Percentiles rank a stretch among this genome's conserved stretches.
These are phyloP conservation scores for Trichoderma sp. DNA, from an alignment of 2,329 filamentous ascomycete genomes.

Conservation along the genomic window DNA sequence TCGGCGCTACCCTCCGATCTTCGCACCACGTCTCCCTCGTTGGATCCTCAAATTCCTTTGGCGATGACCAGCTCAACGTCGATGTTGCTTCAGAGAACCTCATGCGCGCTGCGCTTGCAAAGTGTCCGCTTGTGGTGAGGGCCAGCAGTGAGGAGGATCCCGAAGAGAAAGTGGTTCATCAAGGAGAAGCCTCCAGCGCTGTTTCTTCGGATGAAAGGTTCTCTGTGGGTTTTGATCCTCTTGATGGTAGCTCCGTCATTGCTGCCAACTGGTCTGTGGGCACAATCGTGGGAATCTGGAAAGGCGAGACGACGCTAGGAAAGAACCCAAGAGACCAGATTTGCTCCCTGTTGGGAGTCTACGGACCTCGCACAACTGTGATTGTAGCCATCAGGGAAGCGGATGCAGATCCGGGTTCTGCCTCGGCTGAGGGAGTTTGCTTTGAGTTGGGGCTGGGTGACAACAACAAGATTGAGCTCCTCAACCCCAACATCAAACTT, in stretches of 20 bases:
- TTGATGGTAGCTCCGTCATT: constrained; percentile 61
- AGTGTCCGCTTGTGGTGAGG: constrained; percentile 44
- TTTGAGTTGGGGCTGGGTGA: constrained; percentile 49
- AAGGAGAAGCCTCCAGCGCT: constrained; percentile 14
- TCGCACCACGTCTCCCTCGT: constrained; percentile 46
- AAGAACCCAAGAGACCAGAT: constrained; percentile 43
- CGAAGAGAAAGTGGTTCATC: constrained; percentile 39
- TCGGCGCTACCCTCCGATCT: constrained; percentile 43
- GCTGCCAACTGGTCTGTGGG: constrained; percentile 57
- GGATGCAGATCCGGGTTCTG: constrained; percentile 23
- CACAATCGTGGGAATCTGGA: constrained; percentile 60
- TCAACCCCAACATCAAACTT: constrained; percentile 42
- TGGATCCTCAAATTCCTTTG: constrained; percentile 54
- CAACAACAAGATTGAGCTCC: constrained; percentile 34
- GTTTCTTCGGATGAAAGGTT: constrained; percentile 35
- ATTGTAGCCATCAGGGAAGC: constrained; percentile 52
- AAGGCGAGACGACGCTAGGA: constrained; percentile 44
- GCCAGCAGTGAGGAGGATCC: constrained; percentile 62
- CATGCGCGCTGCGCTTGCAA: constrained; percentile 43
- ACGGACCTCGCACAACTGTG: constrained; percentile 54
- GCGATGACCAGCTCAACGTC: constrained; percentile 58
- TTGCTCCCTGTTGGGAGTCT: constrained; percentile 51
- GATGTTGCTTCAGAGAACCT: constrained; percentile 51
- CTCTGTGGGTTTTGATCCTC: constrained; percentile 59
- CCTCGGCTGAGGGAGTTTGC: constrained; percentile 33